Base-by-base conservation (phyloP, 2,329 filamentous ascomycete genomes). In the Phoma sp. region DNA sequence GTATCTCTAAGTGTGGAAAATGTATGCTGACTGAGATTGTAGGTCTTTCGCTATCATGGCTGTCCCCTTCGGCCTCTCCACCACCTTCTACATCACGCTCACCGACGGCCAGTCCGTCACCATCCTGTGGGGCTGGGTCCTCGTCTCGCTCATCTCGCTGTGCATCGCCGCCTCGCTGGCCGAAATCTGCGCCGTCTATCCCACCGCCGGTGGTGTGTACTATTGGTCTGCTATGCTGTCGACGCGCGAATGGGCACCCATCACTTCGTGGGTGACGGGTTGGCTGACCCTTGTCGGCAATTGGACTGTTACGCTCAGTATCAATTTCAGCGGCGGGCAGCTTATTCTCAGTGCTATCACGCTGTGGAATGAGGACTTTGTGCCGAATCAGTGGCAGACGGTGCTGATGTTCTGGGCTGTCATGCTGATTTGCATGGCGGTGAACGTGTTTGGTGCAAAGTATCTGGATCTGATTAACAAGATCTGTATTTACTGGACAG, bases 1-100 rank as follows among this genome's bases (percentile, higher is more conserved):
- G 18, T 8, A 5, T n/a, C 10, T 18, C 18, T n/a, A 18, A 18
- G 18, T 18, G 18, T 37, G 1, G n/a, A 37, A 18, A 7, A 6
- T 5, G 4, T 18, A 25, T 11, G 33, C 45, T 66, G 42, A 64
- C 35, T 39, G 32, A 35, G 3, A 29, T 7, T 7, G 18, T 59
- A 79, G 78, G 59, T 89, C 86, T 39, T 90, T 90, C 68, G 88
- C 87, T 46, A 90, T 91, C 71, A 90, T 90, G 86, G 87, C 87
- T 9, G 86, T 86, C 9, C 86, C 86, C 0, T 89, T 86, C 61
- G 87, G 87, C 32, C 78, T 89, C 33, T 84, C 80, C 27, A 89
- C 88, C 13, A 90, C 87, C 1, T 78, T 90, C 58, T 86, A 84
- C 74, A 87, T 89, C 68, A 86, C 85, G 22, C 79, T 90, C 25